A percentile compares a stretch with the other conserved stretches of the same genome.
phyloP scores from a whole-genome alignment of 2,329 filamentous ascomycete genomes.

The Fusarium sp. region DNA sequence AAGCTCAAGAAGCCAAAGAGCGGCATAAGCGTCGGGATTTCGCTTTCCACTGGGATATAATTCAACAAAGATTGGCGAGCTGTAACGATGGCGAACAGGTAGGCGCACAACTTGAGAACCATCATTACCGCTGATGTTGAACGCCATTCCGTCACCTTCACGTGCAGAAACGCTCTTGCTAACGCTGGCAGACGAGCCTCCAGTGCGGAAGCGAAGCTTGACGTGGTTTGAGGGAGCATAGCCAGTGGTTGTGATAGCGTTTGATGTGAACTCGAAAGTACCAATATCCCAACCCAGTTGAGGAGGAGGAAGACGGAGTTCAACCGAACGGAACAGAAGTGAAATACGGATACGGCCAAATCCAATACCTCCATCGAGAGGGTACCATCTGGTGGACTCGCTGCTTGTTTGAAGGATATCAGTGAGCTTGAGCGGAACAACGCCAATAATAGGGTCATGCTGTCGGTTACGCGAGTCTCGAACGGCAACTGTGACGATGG shows the following conservation, averaged over 20 bases:
- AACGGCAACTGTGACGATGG: conserved; percentile 88
- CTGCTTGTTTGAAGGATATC: conserved; percentile 91
- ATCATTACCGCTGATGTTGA: conserved; percentile 63
- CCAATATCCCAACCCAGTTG: conserved; percentile 96
- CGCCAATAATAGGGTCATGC: conserved; percentile 94
- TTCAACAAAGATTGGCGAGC: conserved; percentile 91
- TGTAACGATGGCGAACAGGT: conserved; percentile 91
- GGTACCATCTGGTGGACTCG: conserved; percentile 92
- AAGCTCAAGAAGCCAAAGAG: conserved; percentile 89
- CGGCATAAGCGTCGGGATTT: conserved; percentile 80
- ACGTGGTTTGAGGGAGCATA: conserved; percentile 77
- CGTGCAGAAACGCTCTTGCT: conserved; percentile 73
- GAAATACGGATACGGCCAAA: conserved; percentile 93
- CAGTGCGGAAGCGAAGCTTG: conserved; percentile 85
- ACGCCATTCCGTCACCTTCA: conserved; percentile 67
- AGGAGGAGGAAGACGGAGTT: conserved; percentile 85
- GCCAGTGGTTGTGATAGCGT: conserved; percentile 75
- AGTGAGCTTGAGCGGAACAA: conserved; percentile 88
- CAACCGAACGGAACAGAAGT: conserved; percentile 89
- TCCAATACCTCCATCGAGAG: conserved; percentile 93
- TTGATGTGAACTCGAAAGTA: conserved; percentile 88
- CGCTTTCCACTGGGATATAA: conserved; percentile 80
- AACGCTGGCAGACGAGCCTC: conserved; percentile 83
- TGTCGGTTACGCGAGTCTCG: conserved; percentile 91
- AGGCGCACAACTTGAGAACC: conserved; percentile 72